Base-by-base conservation (phyloP, 176 grass and related monocot genomes). In the Stipa capillata region DNA sequence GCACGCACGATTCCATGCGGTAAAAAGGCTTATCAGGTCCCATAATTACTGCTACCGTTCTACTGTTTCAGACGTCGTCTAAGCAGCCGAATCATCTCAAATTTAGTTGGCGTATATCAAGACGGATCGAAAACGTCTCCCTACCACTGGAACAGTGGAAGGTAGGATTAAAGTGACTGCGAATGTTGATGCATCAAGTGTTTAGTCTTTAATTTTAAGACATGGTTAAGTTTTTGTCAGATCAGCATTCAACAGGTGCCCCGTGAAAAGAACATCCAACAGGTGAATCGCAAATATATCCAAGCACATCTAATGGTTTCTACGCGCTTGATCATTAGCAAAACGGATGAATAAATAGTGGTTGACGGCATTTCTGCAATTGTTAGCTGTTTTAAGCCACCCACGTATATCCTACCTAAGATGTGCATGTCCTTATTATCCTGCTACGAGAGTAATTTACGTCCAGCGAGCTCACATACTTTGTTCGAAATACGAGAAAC, bases 11-110 rank as follows among this genome's bases (percentile, higher is more conserved):
- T 39, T 73, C 56, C 69, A 8, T 83, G 32, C 13, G n/a, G n/a
- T n/a, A 74, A 58, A 75, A 85, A 83, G 82, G 71, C 82, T 80
- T 60, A 74, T 80, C 52, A 55, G 45, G 64, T 20, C 75, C 34
- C 57, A 62, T 34, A 54, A 17, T 49, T 48, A 80, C 70, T 1
- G 35, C 4, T 72, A 45, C 51, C n/a, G 23, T 32, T 77, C n/a
- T 31, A 39, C 58, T 73, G 58, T 63, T 73, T 54, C 56, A 9
- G 21, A 73, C 67, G 71, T 77, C 63, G 23, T 42, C 14, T 73
- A 35, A 66, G 56, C 34, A 20, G 74, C 79, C 80, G 65, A 55
- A 74, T 88, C 74, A n/a, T n/a, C n/a, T n/a, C n/a, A 24, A 54
- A 52, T 29, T 68, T 35, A 48, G 21, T 48, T 18, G n/a, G 13